A percentile compares a stretch with the other conserved stretches of the same genome.
Evolutionary conservation across 495 filamentous ascomycete genomes (phyloP).

Genomic region (Penicillium herquei): DNA sequence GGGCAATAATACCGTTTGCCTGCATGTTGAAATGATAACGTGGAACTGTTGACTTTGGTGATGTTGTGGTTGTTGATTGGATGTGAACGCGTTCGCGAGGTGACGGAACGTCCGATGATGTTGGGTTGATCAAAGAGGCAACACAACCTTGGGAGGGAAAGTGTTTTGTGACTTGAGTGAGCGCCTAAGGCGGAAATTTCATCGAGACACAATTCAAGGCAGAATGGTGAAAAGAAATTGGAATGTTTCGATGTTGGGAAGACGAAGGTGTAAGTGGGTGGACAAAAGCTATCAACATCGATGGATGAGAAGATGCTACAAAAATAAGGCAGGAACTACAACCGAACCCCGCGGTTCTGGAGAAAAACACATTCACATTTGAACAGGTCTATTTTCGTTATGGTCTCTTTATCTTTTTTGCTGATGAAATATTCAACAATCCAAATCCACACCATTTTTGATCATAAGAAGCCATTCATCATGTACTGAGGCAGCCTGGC

Average conservation of each 20-base stretch:
- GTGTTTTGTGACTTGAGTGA: too few relatives aligned
- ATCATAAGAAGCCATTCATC: slow-evolving; percentile 36
- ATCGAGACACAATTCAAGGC: too few relatives aligned
- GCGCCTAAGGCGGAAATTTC: too few relatives aligned
- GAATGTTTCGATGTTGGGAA: neutral
- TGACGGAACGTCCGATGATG: too few relatives aligned
- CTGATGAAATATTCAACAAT: neutral
- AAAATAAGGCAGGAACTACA: neutral
- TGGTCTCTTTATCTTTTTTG: neutral
- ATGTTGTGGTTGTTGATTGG: neutral
- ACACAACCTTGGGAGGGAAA: too few relatives aligned
- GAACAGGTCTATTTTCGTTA: neutral
- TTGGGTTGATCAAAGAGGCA: too few relatives aligned
- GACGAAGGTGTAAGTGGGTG: neutral
- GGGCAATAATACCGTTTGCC: slow-evolving; percentile 9
- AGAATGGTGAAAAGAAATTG: neutral
- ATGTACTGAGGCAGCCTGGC: slow-evolving; percentile 30
- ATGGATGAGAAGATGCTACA: neutral
- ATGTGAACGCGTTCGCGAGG: too few relatives aligned
- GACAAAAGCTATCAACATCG: neutral
- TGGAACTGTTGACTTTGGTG: neutral
- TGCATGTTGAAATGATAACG: slow-evolving; percentile 1
- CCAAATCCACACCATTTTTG: slow-evolving; percentile 18
- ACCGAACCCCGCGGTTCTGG: too few relatives aligned
- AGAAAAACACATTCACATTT: neutral